Conservation (phyloP, 129 eudicot genomes). For the Centrapalus pauciflorus region DNA sequence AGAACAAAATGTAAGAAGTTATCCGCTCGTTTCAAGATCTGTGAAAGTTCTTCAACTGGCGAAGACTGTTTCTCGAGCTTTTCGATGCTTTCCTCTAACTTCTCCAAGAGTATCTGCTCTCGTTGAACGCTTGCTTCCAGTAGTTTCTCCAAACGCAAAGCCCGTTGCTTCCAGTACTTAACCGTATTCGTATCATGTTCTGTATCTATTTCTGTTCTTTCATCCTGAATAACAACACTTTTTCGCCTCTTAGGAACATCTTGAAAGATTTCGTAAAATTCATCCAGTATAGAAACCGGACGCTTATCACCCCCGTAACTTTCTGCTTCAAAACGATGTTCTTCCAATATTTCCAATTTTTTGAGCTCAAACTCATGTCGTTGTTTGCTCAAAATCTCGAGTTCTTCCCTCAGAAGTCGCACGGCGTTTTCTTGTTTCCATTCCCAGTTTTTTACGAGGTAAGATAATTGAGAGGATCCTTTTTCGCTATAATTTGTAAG, state of each 20-base stretch:
- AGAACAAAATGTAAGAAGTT: constrained; percentile 72
- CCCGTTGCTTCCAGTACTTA: constrained; percentile 69
- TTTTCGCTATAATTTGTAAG: constrained; percentile 57
- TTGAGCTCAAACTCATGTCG: constrained; percentile 61
- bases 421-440: constrained; percentile 68
- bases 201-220: constrained; percentile 43
- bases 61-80: constrained; percentile 67
- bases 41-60: constrained; percentile 75
- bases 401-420: constrained; percentile 68
- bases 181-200: constrained; percentile 46
- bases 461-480: constrained; percentile 64
- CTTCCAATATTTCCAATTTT: constrained; percentile 66
- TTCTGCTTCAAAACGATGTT: constrained; percentile 52
- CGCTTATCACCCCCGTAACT: constrained; percentile 53
- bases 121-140: constrained; percentile 56
- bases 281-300: constrained; percentile 59
- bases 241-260: constrained; percentile 44
- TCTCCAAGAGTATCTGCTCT: constrained; percentile 49
- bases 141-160: constrained; percentile 54
- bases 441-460: constrained; percentile 68
- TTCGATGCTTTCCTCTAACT: constrained; percentile 62
- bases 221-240: constrained; percentile 38
- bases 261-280: constrained; percentile 37
- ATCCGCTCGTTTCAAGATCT: constrained; percentile 70
- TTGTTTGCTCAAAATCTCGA: constrained; percentile 58